Conservation (phyloP, 2,329 filamentous ascomycete genomes). For the Aspergillus sergii region DNA sequence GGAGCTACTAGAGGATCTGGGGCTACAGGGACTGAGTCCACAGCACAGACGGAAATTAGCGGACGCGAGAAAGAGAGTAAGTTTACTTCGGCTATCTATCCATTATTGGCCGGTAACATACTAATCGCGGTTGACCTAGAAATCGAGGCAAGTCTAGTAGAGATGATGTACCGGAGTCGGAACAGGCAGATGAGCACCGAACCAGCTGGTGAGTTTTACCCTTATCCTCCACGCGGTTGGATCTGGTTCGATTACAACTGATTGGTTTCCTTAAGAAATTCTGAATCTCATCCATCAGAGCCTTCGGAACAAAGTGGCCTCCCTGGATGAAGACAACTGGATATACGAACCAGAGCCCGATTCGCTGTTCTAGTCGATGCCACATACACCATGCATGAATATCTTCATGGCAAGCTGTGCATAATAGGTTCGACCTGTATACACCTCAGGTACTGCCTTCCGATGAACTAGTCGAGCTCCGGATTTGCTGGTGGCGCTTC, state of each 20-base stretch:
- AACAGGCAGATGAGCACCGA: constrained; percentile 60
- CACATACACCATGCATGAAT: constrained; percentile 11
- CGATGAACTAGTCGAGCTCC: constrained; percentile 45
- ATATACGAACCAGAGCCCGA: constrained; percentile 78
- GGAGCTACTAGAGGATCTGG: constrained; percentile 8
- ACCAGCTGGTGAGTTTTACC: constrained; percentile 60
- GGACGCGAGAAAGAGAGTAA: constrained; percentile 45
- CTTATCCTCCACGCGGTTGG: neutral
- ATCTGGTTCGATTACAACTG: neutral
- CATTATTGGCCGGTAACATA: constrained; percentile 7
- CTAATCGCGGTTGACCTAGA: constrained; percentile 32
- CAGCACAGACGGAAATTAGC: constrained; percentile 39
- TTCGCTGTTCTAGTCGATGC: constrained; percentile 28
- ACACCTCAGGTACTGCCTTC: neutral
- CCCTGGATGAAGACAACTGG: constrained; percentile 82
- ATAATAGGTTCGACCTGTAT: neutral
- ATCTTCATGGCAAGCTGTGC: constrained; percentile 3
- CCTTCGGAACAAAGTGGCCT: constrained; percentile 70
- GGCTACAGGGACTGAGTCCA: constrained; percentile 56
- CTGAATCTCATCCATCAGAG: constrained; percentile 70
- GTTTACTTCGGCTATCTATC: constrained; percentile 14
- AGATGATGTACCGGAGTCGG: constrained; percentile 44
- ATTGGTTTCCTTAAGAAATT: constrained; percentile 59
- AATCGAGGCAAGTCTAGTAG: constrained; percentile 49
- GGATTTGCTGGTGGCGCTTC: constrained; percentile 48